Evolutionary conservation across 805 yeast species (phyloP).

Genomic region (Candida suzukii): DNA sequence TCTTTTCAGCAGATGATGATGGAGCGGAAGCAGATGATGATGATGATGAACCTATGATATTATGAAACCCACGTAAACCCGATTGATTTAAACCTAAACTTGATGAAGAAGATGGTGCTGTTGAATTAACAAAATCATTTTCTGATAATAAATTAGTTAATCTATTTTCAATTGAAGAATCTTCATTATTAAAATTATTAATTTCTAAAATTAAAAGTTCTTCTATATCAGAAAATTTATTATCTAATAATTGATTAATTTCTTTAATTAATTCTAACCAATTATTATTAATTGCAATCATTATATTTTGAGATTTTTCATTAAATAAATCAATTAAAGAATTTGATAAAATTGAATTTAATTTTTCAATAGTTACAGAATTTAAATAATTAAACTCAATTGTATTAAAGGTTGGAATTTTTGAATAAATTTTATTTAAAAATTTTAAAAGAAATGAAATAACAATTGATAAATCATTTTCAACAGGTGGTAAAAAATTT

Average conservation of each 20-base stretch:
- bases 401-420: slow-evolving; percentile 60
- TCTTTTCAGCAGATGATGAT: not conserved
- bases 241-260: slow-evolving; percentile 23
- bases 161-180: not conserved
- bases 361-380: slow-evolving; percentile 25
- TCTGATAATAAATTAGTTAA: not conserved
- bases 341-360: slow-evolving; percentile 23
- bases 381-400: slow-evolving; percentile 43
- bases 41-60: not conserved
- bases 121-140: slow-evolving; percentile 13
- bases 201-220: slow-evolving; percentile 9
- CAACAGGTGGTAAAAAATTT: slow-evolving; percentile 67
- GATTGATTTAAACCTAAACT: not conserved
- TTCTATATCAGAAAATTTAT: slow-evolving; percentile 18
- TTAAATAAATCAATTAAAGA: slow-evolving; percentile 17
- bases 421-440: slow-evolving; percentile 52
- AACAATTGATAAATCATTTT: slow-evolving; percentile 43
- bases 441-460: slow-evolving; percentile 54
- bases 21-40: too few relatives aligned
- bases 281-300: slow-evolving; percentile 23
- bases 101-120: not conserved
- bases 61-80: slow-evolving; percentile 1
- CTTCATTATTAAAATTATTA: not conserved
- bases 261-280: slow-evolving; percentile 22
- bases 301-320: slow-evolving; percentile 26